Evolutionary conservation across 2,329 filamentous ascomycete species (phyloP).

Genomic region (Volutella citrinella): DNA sequence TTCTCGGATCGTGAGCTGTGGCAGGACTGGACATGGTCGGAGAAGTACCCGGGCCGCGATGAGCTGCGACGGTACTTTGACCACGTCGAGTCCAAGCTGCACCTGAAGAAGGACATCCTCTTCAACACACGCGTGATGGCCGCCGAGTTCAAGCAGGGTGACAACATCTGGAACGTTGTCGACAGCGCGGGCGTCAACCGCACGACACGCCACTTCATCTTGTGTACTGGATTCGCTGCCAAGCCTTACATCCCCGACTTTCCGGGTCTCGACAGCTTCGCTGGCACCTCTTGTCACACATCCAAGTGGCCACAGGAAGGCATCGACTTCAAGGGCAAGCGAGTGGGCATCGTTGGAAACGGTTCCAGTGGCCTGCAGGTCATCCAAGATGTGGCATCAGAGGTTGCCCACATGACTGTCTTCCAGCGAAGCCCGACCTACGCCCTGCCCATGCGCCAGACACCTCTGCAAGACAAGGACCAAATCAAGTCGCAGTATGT

Average conservation of each 20-base stretch:
- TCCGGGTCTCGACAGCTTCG: constrained; percentile 30
- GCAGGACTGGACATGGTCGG: constrained; percentile 9
- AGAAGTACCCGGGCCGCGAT: constrained; percentile 7
- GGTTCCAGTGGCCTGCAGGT: constrained; percentile 30
- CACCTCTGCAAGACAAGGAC: constrained; percentile 32
- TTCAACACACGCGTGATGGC: constrained; percentile 33
- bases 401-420: constrained; percentile 36
- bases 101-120: constrained; percentile 21
- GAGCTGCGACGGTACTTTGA: constrained; percentile 6
- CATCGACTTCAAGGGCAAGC: constrained; percentile 19
- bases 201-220: constrained; percentile 41
- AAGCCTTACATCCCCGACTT: constrained; percentile 38
- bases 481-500: no score
- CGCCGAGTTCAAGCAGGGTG: constrained; percentile 2
- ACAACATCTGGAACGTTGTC: constrained; percentile 40
- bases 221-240: constrained; percentile 43
- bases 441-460: constrained; percentile 56
- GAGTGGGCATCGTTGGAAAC: constrained; percentile 28
- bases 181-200: constrained; percentile 38
- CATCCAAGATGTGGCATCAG: constrained; percentile 31
- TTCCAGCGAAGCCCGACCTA: constrained; percentile 59
- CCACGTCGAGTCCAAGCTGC: constrained; percentile 5
- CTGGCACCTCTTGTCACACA: constrained; percentile 26
- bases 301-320: constrained; percentile 25
- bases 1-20: constrained; percentile 8